These are phyloP conservation scores for Cyclostephanos tholiformis DNA, from an alignment of 108 stramenopile species.

Conservation along the genomic window DNA sequence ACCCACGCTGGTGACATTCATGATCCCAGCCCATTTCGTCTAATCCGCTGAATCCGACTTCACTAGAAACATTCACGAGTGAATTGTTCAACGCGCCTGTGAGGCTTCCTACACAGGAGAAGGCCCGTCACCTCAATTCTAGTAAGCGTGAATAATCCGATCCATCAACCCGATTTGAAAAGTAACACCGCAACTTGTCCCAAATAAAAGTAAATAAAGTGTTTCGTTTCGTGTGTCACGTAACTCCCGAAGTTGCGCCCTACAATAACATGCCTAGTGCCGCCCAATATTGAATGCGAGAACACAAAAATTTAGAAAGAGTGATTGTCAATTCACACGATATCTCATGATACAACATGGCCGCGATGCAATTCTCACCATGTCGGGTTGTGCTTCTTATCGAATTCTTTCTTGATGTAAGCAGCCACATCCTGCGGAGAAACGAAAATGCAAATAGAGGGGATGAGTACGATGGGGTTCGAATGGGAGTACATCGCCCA, in stretches of 20 bases:
- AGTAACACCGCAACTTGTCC: slow-evolving; percentile 98
- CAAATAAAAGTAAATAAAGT: slow-evolving; percentile 99
- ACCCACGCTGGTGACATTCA: too few relatives aligned
- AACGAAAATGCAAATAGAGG: slow-evolving; percentile 7
- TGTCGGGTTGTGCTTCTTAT: slow-evolving; percentile 98
- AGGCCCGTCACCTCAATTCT: not conserved
- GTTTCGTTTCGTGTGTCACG: slow-evolving; percentile 98
- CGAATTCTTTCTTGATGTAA: slow-evolving; percentile 99
- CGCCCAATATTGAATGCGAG: not conserved
- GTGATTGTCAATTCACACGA: not conserved
- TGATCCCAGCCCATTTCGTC: too few relatives aligned
- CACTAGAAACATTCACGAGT: too few relatives aligned
- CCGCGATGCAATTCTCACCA: slow-evolving; percentile 75
- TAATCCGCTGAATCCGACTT: too few relatives aligned
- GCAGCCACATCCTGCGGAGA: slow-evolving; percentile 94
- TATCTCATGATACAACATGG: not conserved
- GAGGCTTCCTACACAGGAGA: not conserved
- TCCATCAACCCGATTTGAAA: slow-evolving; percentile 95
- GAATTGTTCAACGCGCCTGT: too few relatives aligned
- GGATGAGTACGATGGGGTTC: not conserved
- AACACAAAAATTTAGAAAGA: not conserved
- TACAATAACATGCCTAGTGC: slow-evolving; percentile 81
- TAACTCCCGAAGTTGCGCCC: slow-evolving; percentile 94
- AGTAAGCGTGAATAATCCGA: not conserved
- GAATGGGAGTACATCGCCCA: slow-evolving; percentile 1